Evolutionary conservation across 2,329 filamentous ascomycete genomes (phyloP), one percentile per base, ranked within the genome.

Genomic region (Nothophaeocryptopus gaeumannii): DNA sequence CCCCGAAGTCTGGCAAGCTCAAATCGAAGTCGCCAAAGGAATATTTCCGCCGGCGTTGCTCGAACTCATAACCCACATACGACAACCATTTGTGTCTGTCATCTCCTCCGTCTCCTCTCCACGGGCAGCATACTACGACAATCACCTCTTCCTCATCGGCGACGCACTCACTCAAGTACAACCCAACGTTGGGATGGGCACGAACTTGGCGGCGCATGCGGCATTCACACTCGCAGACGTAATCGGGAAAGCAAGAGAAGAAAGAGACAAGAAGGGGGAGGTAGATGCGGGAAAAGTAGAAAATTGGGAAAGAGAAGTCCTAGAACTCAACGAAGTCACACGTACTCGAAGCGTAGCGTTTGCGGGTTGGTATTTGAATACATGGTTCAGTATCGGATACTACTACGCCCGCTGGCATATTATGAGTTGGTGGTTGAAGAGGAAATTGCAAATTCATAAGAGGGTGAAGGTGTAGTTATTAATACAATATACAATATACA

Each of bases 81-180:
- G 50, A 32, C 31, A 59, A 14, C 64, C 64, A 2, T 67, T 66
- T 51, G 60, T 66, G 13, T 59, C 60, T 14, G 51, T 58, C n/a
- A 58, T 66, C 16, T 51, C 50, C 13, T 62, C 62, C 37, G 53
- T 61, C 33, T 56, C 53, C 10, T 46, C 58, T 2, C 53, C 59
- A 5, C 54, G 50, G 42, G 61, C 59, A 39, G 45, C 48, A 9
- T 64, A 57, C 44, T 54, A 57, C 32, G 45, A 63, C 13, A 60
- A 62, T 32, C 59, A 59, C 31, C 51, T 65, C 32, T 57, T 67
- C 32, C 56, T 67, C 20, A 50, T 66, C 35, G 63, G 64, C 26
- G 64, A 66, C 45, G 64, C 63, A 8, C 43, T 66, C 8, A 58
- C 60, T 10, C 57, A 60, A 26, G 47, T 58, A 31, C 57, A 65